These are phyloP conservation scores for Desmodesmus armatus DNA, from an alignment of 139 green algal species.

Conservation along the genomic window DNA sequence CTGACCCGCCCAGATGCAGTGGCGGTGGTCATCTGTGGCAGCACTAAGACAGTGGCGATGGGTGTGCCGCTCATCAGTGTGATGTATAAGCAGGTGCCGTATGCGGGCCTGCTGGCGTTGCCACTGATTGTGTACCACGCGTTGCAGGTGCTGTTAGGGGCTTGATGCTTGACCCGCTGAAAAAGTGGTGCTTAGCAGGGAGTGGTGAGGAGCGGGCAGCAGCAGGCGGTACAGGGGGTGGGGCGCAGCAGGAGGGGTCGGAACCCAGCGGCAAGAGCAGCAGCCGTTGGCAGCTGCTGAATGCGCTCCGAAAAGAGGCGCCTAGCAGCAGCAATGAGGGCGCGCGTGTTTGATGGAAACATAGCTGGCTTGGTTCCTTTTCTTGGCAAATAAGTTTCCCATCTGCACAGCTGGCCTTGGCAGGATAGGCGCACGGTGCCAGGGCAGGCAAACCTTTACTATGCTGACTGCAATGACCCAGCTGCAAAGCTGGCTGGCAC, in stretches of 20 bases:
- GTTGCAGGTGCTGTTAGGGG: slow-evolving; percentile 48
- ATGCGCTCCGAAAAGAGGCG: no score
- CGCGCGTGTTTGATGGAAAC: no score
- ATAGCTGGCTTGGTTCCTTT: no score
- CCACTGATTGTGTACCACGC: slow-evolving; percentile 61
- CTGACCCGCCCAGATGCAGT: slow-evolving; percentile 18
- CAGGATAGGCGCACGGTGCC: no score
- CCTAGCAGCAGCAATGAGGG: no score
- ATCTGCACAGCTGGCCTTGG: no score
- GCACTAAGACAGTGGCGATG: slow-evolving; percentile 57
- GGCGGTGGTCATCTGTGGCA: slow-evolving; percentile 53
- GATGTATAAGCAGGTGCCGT: slow-evolving; percentile 51
- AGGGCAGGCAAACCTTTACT: no score
- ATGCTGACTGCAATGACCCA: no score
- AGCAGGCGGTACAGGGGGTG: slow-evolving; percentile 20
- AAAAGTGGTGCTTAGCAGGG: slow-evolving; percentile 37
- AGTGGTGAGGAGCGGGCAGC: neutral
- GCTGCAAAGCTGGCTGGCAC: no score
- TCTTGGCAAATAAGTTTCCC: no score
- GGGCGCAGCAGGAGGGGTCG: no score
- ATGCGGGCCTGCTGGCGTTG: slow-evolving; percentile 48
- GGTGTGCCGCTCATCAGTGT: slow-evolving; percentile 59
- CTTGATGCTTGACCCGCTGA: slow-evolving; percentile 37
- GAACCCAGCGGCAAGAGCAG: no score
- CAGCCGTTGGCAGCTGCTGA: slow-evolving; percentile 9